Conservation (phyloP, 768 basidiomycete genomes). For the Collybia sordida region DNA sequence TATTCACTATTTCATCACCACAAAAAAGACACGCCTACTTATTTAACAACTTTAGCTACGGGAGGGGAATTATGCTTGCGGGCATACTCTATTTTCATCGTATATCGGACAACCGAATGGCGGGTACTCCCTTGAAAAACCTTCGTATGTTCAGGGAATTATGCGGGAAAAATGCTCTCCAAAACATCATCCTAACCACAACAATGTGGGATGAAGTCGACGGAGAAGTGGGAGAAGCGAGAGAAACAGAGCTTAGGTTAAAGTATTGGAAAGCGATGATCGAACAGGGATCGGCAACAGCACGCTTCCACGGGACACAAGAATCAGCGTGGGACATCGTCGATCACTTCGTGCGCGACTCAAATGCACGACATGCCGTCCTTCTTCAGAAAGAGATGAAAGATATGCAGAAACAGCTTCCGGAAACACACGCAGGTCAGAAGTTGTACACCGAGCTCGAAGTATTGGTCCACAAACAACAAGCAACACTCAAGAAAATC, state of each 20-base stretch:
- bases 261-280: constrained; percentile 45
- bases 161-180: constrained; percentile 42
- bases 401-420: constrained; percentile 16
- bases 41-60: constrained; percentile 16
- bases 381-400: constrained; percentile 24
- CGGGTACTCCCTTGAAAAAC: constrained; percentile 40
- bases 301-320: constrained; percentile 32
- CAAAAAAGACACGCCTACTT: neutral
- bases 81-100: constrained; percentile 48
- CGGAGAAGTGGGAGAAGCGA: constrained; percentile 25
- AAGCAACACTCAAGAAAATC: constrained; percentile 1
- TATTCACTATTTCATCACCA: neutral
- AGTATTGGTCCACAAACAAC: constrained; percentile 8
- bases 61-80: constrained; percentile 22
- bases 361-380: constrained; percentile 9
- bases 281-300: constrained; percentile 33
- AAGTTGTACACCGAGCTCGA: constrained; percentile 7
- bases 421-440: constrained; percentile 9
- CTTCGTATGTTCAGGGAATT: constrained; percentile 46
- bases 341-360: constrained; percentile 22
- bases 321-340: constrained; percentile 37
- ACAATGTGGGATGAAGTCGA: constrained; percentile 46
- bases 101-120: constrained; percentile 38
- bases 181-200: constrained; percentile 46
- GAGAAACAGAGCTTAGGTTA: constrained; percentile 39